Evolutionary conservation across 2,329 filamentous ascomycete genomes (phyloP), one percentile per base, ranked within the genome.

Genomic region (Penicillium sp.): DNA sequence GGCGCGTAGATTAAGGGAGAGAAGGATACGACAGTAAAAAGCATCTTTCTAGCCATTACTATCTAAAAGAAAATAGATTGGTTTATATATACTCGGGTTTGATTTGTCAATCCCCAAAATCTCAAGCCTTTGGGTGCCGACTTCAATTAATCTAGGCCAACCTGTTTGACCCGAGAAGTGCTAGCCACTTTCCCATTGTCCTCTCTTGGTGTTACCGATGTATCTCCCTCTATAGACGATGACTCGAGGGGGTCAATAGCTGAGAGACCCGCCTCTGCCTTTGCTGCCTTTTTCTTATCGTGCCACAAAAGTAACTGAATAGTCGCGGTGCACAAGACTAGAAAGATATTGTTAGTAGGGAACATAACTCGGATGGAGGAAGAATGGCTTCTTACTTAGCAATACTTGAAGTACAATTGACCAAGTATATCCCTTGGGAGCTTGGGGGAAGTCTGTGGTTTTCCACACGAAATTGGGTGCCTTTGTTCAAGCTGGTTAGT

Each of bases 401-500:
- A 77, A 58, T 7, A 72, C 40, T 47, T 75, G 70, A 5, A 77
- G 56, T 0, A 74, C 60, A 19, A 76, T 72, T 1, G 67, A 71
- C 70, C 70, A 78, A 0, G 68, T 61, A 52, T 77, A 77, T 6
- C 76, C 76, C 29, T 73, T 74, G 15, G 57, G 64, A 0, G 75
- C 75, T 1, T 66, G 68, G 0, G 76, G 76, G 33, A 76, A 78
- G 6, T 71, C 72, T 0, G 71, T 73, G 0, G 75, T 77, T 51
- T 77, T 77, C 76, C 75, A 78, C 2, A 78, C 71, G 48, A 78
- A 77, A 50, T 77, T 77, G 0, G 75, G 75, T 1, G 67, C 66
- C 66, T 68, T 31, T 6, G 7, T 21, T 7, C 23, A 19, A 12
- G 2, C 4, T 8, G 4, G 8, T 56, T 33, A 59, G 46, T 25